Evolutionary conservation across 73 alveolate genomes (phyloP).

Genomic region (Blepharisma japonicum): DNA sequence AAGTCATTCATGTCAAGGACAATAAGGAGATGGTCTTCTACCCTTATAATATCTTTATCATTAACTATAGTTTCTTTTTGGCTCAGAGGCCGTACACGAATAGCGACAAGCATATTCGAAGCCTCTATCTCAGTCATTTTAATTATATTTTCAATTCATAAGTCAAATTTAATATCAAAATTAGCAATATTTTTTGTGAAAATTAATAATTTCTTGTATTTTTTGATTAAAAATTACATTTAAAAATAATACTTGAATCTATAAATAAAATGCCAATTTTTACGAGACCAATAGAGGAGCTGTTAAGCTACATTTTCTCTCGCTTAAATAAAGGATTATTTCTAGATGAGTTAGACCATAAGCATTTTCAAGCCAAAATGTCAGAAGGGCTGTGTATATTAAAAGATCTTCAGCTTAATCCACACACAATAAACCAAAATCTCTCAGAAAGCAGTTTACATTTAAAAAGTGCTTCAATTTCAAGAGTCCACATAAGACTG

Average conservation of each 20-base stretch:
- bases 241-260: too few species aligned
- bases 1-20: slow-evolving; percentile 71
- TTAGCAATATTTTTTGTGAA: too few species aligned
- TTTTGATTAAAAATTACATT: too few species aligned
- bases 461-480: not conserved
- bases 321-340: not conserved
- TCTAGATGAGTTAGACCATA: not conserved
- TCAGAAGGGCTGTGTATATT: slow-evolving; percentile 11
- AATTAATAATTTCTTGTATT: too few species aligned
- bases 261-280: not conserved
- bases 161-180: too few species aligned
- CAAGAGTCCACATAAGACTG: not conserved
- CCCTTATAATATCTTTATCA: slow-evolving; percentile 45
- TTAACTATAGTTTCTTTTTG: slow-evolving; percentile 61
- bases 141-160: not conserved
- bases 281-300: slow-evolving; percentile 28
- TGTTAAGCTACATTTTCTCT: not conserved
- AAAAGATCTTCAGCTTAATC: slow-evolving; percentile 1
- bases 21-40: slow-evolving; percentile 69
- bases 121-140: slow-evolving; percentile 45
- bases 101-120: slow-evolving; percentile 90
- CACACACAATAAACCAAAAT: slow-evolving; percentile 3
- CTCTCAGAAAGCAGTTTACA: slow-evolving; percentile 21
- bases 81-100: slow-evolving; percentile 87
- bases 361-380: slow-evolving; percentile 5